Percentiles rank a stretch among this genome's conserved stretches.
Conservation (phyloP, 129 eudicot genomes). For the Flaveria linearis region DNA sequence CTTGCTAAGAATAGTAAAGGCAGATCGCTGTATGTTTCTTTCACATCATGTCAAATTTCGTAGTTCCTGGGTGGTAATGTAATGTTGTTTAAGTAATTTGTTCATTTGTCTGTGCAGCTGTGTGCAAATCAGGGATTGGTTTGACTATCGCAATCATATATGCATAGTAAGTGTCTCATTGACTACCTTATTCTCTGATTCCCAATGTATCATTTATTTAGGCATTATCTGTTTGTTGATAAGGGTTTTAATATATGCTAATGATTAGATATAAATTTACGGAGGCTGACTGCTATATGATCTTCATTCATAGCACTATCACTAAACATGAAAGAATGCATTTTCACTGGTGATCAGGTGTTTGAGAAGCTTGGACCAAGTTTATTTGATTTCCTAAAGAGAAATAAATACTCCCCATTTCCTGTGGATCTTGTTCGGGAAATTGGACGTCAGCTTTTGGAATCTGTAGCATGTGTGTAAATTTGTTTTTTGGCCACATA, state of each 20-base stretch:
- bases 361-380: constrained; percentile 99
- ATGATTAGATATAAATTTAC: constrained; percentile 9
- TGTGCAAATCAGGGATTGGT: constrained; percentile 75
- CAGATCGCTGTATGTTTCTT: constrained; percentile 61
- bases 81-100: not conserved
- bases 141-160: constrained; percentile 87
- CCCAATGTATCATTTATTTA: not conserved
- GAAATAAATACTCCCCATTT: constrained; percentile 82
- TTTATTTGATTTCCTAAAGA: constrained; percentile 88
- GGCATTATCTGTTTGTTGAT: constrained; percentile 13
- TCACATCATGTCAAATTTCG: constrained; percentile 11
- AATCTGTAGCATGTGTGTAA: constrained; percentile 98
- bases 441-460: constrained; percentile 98
- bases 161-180: constrained; percentile 70
- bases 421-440: constrained; percentile 99
- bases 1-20: constrained; percentile 66
- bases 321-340: constrained; percentile 48
- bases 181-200: not conserved
- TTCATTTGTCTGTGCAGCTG: constrained; percentile 59
- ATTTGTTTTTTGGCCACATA: constrained; percentile 49
- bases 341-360: constrained; percentile 79
- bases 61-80: not conserved
- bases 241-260: constrained; percentile 6
- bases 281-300: constrained; percentile 30
- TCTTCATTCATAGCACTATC: constrained; percentile 33